Evolutionary conservation across 352 stramenopile species (phyloP), one percentile per base, ranked within the genome.

Genomic region (Globisporangium mamillatum): DNA sequence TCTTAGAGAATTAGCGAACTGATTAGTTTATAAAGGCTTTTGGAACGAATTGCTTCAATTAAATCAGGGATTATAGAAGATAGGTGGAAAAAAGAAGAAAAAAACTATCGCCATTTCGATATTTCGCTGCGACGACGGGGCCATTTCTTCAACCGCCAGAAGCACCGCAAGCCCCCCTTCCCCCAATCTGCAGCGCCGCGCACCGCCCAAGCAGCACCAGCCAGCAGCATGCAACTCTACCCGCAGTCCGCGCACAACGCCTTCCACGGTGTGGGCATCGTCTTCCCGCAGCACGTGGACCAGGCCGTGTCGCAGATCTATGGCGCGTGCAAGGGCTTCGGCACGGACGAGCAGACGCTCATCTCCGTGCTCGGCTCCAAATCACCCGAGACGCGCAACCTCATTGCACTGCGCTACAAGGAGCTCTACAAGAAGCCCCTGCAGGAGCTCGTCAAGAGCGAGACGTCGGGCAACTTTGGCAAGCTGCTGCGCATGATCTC

Each of bases 401-500:
- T 92, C 67, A 89, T 94, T 63, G 71, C 74, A 56, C 48, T 89
- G 61, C 82, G 83, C 41, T 94, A 94, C 76, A 74, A 87, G 61
- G 78, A 92, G 69, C 73, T 92, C 44, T 80, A 92, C 70, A 71
- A 75, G 38, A 76, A 89, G 70, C 50, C 79, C 36, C 83, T 94
- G 9, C 75, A 76, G 50, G 74, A 75, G 20, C 68, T 93, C 27
- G 38, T 91, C 20, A 82, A 84, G 71, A 86, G 84, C 69, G 84
- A 94, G 70, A 90, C 81, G 18, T 94, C 81, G 64, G 86, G 84
- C 50, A 80, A 90, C 76, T 92, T 91, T 56, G 84, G 84, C 7
- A 79, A 77, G 12, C 64, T 92, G 56, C 69, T 94, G 68, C 75
- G 73, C 36, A 88, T 94, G 81, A 85, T 93, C 59, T 82, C 82